Evolutionary conservation across 2,329 filamentous ascomycete species (phyloP), one percentile per base, ranked within the genome.

Genomic region (Cercospora brassicicola): DNA sequence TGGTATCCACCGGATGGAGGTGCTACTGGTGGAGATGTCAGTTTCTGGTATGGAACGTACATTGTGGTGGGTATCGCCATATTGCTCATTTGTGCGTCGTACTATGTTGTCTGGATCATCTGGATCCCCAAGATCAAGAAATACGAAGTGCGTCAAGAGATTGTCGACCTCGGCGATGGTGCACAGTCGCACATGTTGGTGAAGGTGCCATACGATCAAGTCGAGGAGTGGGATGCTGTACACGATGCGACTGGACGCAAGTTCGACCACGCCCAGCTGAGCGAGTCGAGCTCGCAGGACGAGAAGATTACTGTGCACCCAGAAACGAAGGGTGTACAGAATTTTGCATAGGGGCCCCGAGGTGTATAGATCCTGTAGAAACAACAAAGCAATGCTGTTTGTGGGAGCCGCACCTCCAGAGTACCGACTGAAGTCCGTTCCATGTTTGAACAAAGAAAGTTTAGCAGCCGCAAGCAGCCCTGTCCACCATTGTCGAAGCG

Each of bases 11-110:
- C 90, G 0, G 81, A 82, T 0, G 84, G 81, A 0, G 90, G 90
- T 0, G 80, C 81, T 0, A 84, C 85, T 36, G 87, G 85, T 0
- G 90, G 89, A 0, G 86, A 89, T 65, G 89, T 91, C 1, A 89
- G 86, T 63, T 92, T 93, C 78, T 92, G 88, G 87, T 93, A 92
- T 71, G 89, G 84, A 1, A 91, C 89, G 0, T 91, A 92, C 72
- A 84, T 86, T 20, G 85, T 88, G 0, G 85, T 87, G 0, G 89
- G 90, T 0, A 84, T 92, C 66, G 88, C 77, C 23, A 84, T 91
- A 86, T 89, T 81, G 82, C 86, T 85, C n/a, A 62, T 83, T 0
- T 90, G 88, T 65, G 84, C 76, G 0, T 31, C 86, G 0, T 90
- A 90, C 76, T 90, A 90, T 70, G 78, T 81, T 7, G 65, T 84